These are phyloP conservation scores for Smittium mucronatum DNA, from an alignment of 371 early-diverging fungal genomes.

Conservation along the genomic window DNA sequence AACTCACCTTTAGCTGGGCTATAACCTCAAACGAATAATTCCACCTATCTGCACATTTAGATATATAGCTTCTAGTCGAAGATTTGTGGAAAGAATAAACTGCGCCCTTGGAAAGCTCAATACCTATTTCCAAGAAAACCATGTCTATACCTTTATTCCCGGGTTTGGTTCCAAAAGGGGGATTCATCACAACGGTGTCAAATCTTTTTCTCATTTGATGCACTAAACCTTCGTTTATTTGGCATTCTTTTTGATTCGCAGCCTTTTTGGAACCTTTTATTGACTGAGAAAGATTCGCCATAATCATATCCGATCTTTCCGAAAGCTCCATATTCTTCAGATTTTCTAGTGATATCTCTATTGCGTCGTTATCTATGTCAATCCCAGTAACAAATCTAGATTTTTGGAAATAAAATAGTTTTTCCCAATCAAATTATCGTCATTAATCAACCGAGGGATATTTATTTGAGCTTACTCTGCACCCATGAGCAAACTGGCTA, in stretches of 20 bases:
- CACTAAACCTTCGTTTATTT: conserved; percentile 21
- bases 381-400: conserved; percentile 45
- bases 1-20: conserved; percentile 42
- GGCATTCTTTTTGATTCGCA: conserved; percentile 10
- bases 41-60: conserved; percentile 62
- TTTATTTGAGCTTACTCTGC: conserved; percentile 31
- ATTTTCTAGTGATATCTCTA: conserved; percentile 56
- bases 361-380: conserved; percentile 70
- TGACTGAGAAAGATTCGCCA: conserved; percentile 18
- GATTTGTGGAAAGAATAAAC: conserved; percentile 76
- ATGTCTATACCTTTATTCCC: conserved; percentile 61
- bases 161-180: conserved; percentile 73
- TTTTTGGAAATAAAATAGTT: too few species aligned
- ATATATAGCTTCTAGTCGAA: conserved; percentile 63
- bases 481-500: conserved; percentile 47
- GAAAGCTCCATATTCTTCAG: conserved; percentile 48
- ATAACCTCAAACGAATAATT: conserved; percentile 57
- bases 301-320: conserved; percentile 20
- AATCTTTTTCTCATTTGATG: conserved; percentile 38
- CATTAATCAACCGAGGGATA: too few species aligned
- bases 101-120: conserved; percentile 37
- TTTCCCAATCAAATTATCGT: too few species aligned
- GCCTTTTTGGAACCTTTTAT: neutral
- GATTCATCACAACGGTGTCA: conserved; percentile 75
- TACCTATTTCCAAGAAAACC: conserved; percentile 53